These are phyloP conservation scores for Macadamia integrifolia DNA, from an alignment of 164 flowering plant species.

Conservation along the genomic window DNA sequence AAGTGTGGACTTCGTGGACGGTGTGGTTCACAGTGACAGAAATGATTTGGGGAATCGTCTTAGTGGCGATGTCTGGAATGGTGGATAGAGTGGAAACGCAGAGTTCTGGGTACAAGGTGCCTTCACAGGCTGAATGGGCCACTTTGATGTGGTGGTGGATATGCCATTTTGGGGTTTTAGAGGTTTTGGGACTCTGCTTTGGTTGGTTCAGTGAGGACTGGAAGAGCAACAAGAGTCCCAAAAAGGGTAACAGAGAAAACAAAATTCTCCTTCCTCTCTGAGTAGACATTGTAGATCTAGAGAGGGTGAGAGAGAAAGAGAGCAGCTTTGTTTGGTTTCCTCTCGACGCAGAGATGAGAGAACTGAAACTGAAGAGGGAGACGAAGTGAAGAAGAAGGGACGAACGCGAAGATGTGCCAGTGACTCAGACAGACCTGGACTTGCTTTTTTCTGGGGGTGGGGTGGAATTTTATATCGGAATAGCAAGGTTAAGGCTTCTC, in stretches of 20 bases:
- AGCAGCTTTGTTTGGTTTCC: neutral
- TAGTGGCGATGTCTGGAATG: slow-evolving; percentile 42
- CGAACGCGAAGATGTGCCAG: no score
- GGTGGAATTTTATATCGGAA: no score
- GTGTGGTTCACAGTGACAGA: slow-evolving; percentile 38
- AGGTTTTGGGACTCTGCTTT: slow-evolving; percentile 2
- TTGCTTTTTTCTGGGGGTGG: no score
- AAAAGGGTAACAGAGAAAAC: slow-evolving; percentile 6
- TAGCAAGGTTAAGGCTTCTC: no score
- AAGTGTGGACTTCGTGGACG: slow-evolving; percentile 27
- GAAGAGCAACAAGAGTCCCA: slow-evolving; percentile 16
- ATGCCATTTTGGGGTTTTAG: slow-evolving; percentile 17
- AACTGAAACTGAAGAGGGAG: no score
- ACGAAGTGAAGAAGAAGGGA: no score
- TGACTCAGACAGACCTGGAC: no score
- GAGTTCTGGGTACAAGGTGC: slow-evolving; percentile 61
- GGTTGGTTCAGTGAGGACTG: slow-evolving; percentile 6
- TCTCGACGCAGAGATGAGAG: no score
- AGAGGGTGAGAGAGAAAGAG: slow-evolving; percentile 4
- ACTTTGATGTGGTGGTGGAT: slow-evolving; percentile 34
- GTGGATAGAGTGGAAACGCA: slow-evolving; percentile 65
- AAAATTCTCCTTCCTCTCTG: slow-evolving; percentile 13
- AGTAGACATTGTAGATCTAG: slow-evolving; percentile 5
- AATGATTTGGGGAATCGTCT: slow-evolving; percentile 50
- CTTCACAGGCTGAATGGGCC: slow-evolving; percentile 53